Conservation (phyloP, 768 basidiomycete species). For the Russula sp. region DNA sequence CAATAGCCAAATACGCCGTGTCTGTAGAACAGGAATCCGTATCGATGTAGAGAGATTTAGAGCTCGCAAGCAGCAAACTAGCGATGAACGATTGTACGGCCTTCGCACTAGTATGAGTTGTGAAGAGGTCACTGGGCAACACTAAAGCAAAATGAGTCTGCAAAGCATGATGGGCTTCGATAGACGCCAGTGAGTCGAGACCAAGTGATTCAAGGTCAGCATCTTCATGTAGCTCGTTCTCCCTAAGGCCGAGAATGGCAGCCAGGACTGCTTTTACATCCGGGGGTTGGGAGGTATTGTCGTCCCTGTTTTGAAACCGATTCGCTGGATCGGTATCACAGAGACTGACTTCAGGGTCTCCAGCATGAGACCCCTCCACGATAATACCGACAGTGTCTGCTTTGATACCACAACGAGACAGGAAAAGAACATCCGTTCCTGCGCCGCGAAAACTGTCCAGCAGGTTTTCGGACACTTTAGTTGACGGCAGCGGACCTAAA, state of each 20-base stretch:
- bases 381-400: background rate
- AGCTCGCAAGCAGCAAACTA: constrained; percentile 1
- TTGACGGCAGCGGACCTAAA: background rate
- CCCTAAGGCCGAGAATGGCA: constrained; percentile 37
- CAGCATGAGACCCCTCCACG: background rate
- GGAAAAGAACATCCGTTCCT: background rate
- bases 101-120: constrained; percentile 35
- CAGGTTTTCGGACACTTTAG: background rate
- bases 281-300: constrained; percentile 6
- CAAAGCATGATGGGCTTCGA: constrained; percentile 51
- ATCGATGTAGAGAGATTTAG: background rate
- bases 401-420: background rate
- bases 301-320: constrained; percentile 9
- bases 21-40: background rate
- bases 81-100: constrained; percentile 34
- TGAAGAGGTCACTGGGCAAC: constrained; percentile 43
- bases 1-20: too few relatives aligned
- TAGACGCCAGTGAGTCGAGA: constrained; percentile 58
- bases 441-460: background rate
- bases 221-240: constrained; percentile 39
- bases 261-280: constrained; percentile 40
- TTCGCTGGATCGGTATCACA: background rate
- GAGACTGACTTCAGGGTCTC: background rate
- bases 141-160: constrained; percentile 37
- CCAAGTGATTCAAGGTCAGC: constrained; percentile 47